Evolutionary conservation across 2,329 filamentous ascomycete genomes (phyloP).

Genomic region (Nothophaeocryptopus gaeumannii): DNA sequence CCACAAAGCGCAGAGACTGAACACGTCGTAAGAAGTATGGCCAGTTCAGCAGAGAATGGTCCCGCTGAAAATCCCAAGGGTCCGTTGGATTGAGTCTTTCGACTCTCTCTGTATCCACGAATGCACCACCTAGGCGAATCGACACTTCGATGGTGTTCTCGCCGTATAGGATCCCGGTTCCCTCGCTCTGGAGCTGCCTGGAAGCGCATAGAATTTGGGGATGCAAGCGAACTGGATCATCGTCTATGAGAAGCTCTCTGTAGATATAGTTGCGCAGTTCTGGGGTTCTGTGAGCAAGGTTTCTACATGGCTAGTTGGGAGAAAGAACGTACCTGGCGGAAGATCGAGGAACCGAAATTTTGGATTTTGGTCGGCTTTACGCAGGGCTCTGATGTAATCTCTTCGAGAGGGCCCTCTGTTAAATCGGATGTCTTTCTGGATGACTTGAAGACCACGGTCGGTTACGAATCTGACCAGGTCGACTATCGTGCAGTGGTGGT

Average conservation of each 20-base stretch:
- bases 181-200: slow-evolving; percentile 41
- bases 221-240: slow-evolving; percentile 33
- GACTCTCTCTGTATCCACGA: slow-evolving; percentile 7
- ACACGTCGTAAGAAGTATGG: slow-evolving; percentile 12
- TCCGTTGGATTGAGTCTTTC: not conserved
- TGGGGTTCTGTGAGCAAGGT: not conserved
- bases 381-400: slow-evolving; percentile 12
- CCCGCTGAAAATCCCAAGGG: not conserved
- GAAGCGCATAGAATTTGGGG: slow-evolving; percentile 42
- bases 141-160: slow-evolving; percentile 50
- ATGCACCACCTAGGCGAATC: slow-evolving; percentile 11
- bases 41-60: slow-evolving; percentile 1
- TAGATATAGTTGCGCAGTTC: slow-evolving; percentile 15
- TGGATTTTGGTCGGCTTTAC: slow-evolving; percentile 9
- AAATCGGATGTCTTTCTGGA: not conserved
- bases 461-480: slow-evolving; percentile 13
- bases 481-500: slow-evolving; percentile 11
- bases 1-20: slow-evolving; percentile 4
- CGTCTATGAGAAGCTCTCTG: slow-evolving; percentile 9
- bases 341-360: slow-evolving; percentile 17
- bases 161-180: slow-evolving; percentile 44
- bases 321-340: slow-evolving; percentile 1
- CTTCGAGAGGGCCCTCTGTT: slow-evolving; percentile 1
- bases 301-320: not conserved
- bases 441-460: slow-evolving; percentile 2